Evolutionary conservation across 805 yeast species (phyloP), one percentile per base, ranked within the genome.

Genomic region (Pichia rugopelliculosa): DNA sequence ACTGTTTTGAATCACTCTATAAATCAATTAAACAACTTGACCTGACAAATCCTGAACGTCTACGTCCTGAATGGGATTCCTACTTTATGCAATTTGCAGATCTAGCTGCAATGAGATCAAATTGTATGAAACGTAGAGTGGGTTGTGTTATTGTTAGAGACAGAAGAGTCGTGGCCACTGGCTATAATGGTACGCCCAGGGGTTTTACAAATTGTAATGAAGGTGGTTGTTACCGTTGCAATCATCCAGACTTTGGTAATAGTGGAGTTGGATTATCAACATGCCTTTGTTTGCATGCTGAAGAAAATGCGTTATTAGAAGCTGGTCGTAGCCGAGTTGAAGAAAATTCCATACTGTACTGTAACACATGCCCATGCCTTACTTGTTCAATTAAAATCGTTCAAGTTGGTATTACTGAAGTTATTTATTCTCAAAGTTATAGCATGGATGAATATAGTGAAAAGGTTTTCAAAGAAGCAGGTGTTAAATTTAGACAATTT

Each of bases 121-220:
- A 93, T 56, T 93, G 99, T 69, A 93, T 93, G 98, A 93, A 93
- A 65, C 71, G 99, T 50, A 74, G 96, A 45, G 99, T 93, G 3
- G 99, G 99, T 0, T 91, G 98, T 66, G 98, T 93, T 9, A 77
- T 93, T 17, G 96, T 88, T 2, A 75, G 88, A 45, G 93, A 87
- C 41, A 79, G 78, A 36, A 72, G 97, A 48, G 95, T 93, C 24
- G 75, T 93, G 23, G 93, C 98, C 2, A 93, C 99, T 0, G 99
- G 99, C 0, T 93, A 93, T 66, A 93, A 93, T 59, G 99, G 99
- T 2, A 93, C 99, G 0, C 98, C 99, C 11, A 74, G 96, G 38
- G 87, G 89, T 50, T 67, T 88, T 57, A 70, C 72, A 23, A 93
- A 93, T 58, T 93, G 99, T 67, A 90, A 87, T 59, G 91, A 88